These are phyloP conservation scores for Chlorella sorokiniana DNA, from an alignment of 139 green algal species.

Conservation along the genomic window DNA sequence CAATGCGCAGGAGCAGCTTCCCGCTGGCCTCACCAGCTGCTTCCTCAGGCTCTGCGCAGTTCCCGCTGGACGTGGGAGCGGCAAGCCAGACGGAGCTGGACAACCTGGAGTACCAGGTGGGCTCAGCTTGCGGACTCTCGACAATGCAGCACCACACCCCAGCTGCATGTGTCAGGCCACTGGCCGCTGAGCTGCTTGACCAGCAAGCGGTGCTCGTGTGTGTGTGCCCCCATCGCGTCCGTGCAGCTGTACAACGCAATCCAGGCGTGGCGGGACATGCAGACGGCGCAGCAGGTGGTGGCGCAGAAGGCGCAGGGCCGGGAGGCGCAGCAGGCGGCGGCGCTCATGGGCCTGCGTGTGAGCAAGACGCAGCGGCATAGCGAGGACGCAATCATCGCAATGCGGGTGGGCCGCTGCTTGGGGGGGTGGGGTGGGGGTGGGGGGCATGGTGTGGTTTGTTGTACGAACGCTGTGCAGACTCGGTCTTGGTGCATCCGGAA, in stretches of 20 bases:
- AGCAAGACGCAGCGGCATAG: background rate
- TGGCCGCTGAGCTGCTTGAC: too few species aligned
- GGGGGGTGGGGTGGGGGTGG: background rate
- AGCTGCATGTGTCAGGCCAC: too few species aligned
- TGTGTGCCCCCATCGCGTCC: background rate
- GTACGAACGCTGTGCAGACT: background rate
- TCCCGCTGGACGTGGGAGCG: conserved; percentile 1
- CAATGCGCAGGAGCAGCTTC: background rate
- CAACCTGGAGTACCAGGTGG: conserved; percentile 20
- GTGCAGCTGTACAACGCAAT: conserved; percentile 39
- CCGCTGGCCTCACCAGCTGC: background rate
- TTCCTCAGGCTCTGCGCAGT: background rate
- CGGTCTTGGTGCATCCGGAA: too few species aligned
- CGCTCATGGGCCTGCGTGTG: conserved; percentile 9
- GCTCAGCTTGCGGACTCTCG: too few species aligned
- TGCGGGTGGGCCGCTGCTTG: conserved; percentile 1
- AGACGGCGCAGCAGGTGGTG: conserved; percentile 37
- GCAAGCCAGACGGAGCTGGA: background rate
- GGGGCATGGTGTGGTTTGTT: background rate
- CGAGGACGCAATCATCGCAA: conserved; percentile 26
- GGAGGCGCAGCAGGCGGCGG: conserved; percentile 14
- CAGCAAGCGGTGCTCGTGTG: too few species aligned
- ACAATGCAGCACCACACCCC: too few species aligned
- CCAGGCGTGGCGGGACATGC: conserved; percentile 44
- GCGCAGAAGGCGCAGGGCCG: conserved; percentile 6